These are phyloP conservation scores for Mycena kentingensis DNA, from an alignment of 768 basidiomycete genomes.

Conservation along the genomic window DNA sequence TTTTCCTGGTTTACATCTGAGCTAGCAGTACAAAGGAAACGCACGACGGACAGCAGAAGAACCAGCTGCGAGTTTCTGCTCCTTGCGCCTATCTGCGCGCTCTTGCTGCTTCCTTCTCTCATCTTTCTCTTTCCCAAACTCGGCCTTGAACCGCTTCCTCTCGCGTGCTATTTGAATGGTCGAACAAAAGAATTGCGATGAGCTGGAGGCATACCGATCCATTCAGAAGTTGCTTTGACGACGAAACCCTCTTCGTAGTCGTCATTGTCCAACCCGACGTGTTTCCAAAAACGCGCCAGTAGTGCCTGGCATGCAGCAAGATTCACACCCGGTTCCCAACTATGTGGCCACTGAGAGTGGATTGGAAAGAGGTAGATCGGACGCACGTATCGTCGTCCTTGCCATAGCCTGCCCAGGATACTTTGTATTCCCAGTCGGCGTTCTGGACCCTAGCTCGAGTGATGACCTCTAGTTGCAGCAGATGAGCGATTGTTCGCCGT, in stretches of 20 bases:
- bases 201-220: slow-evolving; percentile 42
- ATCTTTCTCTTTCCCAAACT: slow-evolving; percentile 4
- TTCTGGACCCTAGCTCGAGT: not conserved
- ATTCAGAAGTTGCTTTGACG: slow-evolving; percentile 34
- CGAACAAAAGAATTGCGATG: slow-evolving; percentile 7
- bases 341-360: slow-evolving; percentile 19
- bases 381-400: slow-evolving; percentile 45
- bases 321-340: slow-evolving; percentile 54
- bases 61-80: slow-evolving; percentile 4
- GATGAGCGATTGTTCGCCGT: no score
- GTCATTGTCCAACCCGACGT: slow-evolving; percentile 44
- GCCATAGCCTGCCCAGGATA: slow-evolving; percentile 53
- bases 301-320: slow-evolving; percentile 45
- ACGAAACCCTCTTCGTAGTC: slow-evolving; percentile 42
- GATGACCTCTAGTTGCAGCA: no score
- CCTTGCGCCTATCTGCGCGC: slow-evolving; percentile 8
- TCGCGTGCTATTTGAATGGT: slow-evolving; percentile 6
- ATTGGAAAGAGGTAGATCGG: not conserved
- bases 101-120: slow-evolving; percentile 19
- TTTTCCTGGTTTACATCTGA: slow-evolving; percentile 14
- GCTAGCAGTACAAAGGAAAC: not conserved
- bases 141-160: slow-evolving; percentile 9
- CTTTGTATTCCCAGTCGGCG: slow-evolving; percentile 7
- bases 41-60: slow-evolving; percentile 1
- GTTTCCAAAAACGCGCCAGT: slow-evolving; percentile 45